Evolutionary conservation across 257 asterid species (phyloP), one percentile per base, ranked within the genome.

Genomic region (Rauvolfia tetraphylla): DNA sequence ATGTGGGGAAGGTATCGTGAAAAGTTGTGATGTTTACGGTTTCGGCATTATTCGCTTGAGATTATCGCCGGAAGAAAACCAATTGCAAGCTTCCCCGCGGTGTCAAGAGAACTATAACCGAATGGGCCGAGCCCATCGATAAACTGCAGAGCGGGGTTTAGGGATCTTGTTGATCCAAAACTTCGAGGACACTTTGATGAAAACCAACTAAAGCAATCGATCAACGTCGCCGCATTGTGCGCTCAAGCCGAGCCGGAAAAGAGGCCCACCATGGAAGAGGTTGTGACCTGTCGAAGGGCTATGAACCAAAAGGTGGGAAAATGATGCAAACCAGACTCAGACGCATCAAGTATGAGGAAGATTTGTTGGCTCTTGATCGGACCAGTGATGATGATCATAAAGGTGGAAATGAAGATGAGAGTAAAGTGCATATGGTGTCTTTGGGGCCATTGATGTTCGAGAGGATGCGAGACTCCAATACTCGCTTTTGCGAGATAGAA

Each of bases 1-100:
- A 92, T 92, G 97, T 90, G 96, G 97, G 97, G 5, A 92, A 92
- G 59, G 97, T 90, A 0, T 90, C 97, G n/a, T n/a, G 0, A 96
- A 89, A 71, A 87, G 93, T 48, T 92, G 97, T 22, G 97, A 92
- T 39, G 95, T 92, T 0, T 92, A 89, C 70, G 90, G 97, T 33
- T 92, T 88, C 48, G 97, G 97, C 0, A 88, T 92, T 36, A 89
- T 92, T 0, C 68, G 0, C 87, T 92, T 0, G 97, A 92, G 44
- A 66, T 90, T 2, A 85, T 90, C 42, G 90, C 96, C 0, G 97
- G 93, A 0, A 61, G 95, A 75, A 92, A 90, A 74, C 97, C 97
- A 0, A 89, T 92, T 5, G 95, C 8, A 92, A 89, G 68, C 92
- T 90, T 14, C 95, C 93, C 0, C 92, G 92, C 54, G 96, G 97